A percentile compares a stretch with the other conserved stretches of the same genome.
phyloP scores from a whole-genome alignment of 371 early-diverging fungal genomes.

The Circinella umbellata region DNA sequence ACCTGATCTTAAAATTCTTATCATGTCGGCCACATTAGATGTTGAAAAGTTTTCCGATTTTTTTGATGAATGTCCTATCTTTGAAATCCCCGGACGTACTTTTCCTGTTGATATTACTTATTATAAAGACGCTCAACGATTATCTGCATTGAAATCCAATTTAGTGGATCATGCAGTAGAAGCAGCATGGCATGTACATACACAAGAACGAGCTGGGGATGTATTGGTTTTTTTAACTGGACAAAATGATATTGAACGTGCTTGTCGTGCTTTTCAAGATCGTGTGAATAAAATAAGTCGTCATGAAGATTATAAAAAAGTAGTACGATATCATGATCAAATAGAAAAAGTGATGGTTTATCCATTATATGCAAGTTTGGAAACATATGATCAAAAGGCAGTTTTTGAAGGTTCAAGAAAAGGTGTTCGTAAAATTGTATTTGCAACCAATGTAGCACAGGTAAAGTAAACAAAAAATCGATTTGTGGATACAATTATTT shows the following conservation, averaged over 20 bases:
- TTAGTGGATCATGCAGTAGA: conserved; percentile 76
- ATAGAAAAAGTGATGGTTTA: conserved; percentile 64
- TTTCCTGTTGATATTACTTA: conserved; percentile 80
- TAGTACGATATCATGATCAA: conserved; percentile 51
- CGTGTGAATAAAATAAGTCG: conserved; percentile 16
- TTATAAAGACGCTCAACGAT: conserved; percentile 49
- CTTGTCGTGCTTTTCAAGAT: conserved; percentile 57
- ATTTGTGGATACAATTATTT: conserved; percentile 16
- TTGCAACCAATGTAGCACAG: conserved; percentile 99
- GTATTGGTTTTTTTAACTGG: conserved; percentile 93
- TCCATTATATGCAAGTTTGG: conserved; percentile 93
- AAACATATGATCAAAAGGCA: conserved; percentile 85
- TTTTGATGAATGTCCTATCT: conserved; percentile 82
- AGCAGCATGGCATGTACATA: conserved; percentile 80
- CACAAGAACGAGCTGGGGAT: conserved; percentile 73
- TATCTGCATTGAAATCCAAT: conserved; percentile 68
- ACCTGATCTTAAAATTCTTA: conserved; percentile 69
- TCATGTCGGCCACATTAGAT: conserved; percentile 88
- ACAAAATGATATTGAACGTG: conserved; percentile 86
- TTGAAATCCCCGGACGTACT: conserved; percentile 83
- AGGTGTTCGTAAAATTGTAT: conserved; percentile 90
- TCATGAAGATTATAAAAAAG: conserved; percentile 33
- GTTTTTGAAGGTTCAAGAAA: conserved; percentile 90
- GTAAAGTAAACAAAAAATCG: conserved; percentile 48
- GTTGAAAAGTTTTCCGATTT: conserved; percentile 76